These are phyloP conservation scores for Sphenostylis stenocarpa DNA, from an alignment of 306 rosid species.

Conservation along the genomic window DNA sequence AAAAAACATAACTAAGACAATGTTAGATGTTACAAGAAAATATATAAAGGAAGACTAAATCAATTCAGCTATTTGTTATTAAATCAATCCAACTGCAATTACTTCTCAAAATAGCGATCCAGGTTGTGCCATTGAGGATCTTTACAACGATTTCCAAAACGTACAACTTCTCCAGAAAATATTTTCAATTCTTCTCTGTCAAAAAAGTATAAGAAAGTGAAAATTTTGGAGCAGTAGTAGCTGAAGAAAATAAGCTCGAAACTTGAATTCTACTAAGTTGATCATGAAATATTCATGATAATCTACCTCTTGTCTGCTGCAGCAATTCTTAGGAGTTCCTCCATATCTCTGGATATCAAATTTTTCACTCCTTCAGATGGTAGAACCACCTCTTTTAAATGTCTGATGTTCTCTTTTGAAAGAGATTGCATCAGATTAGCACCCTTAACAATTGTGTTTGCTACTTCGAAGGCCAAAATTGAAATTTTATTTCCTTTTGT, in stretches of 20 bases:
- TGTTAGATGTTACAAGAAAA: constrained; percentile 17
- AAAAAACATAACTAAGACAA: constrained; percentile 31
- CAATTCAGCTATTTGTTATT: not conserved
- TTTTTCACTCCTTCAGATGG: constrained; percentile 92
- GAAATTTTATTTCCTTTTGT: constrained; percentile 90
- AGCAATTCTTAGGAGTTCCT: constrained; percentile 86
- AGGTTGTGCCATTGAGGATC: constrained; percentile 99
- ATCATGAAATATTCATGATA: constrained; percentile 6
- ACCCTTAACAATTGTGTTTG: constrained; percentile 95
- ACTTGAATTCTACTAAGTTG: constrained; percentile 3
- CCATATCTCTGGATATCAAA: constrained; percentile 81
- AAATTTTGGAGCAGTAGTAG: constrained; percentile 21
- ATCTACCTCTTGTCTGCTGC: constrained; percentile 95
- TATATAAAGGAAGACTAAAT: not conserved
- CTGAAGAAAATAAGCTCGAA: constrained; percentile 28
- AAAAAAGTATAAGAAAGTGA: constrained; percentile 45
- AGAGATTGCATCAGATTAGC: constrained; percentile 96
- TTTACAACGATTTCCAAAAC: constrained; percentile 98
- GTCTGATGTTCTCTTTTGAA: constrained; percentile 83
- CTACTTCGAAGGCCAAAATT: constrained; percentile 97
- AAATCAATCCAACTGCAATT: constrained; percentile 38
- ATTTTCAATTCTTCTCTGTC: constrained; percentile 93
- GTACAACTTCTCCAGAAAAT: constrained; percentile 93
- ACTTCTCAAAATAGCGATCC: constrained; percentile 95
- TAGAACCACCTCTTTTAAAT: constrained; percentile 86